Evolutionary conservation across 768 basidiomycete genomes (phyloP).

Genomic region (Leccinum obscurum): DNA sequence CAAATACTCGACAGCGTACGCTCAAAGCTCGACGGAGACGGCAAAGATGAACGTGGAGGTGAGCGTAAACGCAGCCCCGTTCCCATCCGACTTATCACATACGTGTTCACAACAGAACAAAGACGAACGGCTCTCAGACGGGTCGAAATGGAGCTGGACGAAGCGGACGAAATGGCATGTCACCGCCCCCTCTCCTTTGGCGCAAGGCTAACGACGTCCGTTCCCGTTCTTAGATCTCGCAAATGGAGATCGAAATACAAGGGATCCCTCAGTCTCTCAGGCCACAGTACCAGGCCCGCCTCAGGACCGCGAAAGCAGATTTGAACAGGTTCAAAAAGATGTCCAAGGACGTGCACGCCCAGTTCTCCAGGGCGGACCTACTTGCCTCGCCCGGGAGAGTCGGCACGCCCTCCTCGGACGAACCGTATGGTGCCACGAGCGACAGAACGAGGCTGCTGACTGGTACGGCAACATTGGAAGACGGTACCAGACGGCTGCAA

Average conservation of each 20-base stretch:
- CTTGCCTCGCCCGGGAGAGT: conserved; percentile 49
- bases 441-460: conserved; percentile 80
- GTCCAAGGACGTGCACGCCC: conserved; percentile 68
- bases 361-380: conserved; percentile 76
- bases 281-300: conserved; percentile 70
- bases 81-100: background rate
- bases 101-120: conserved; percentile 54
- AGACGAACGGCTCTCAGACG: conserved; percentile 77
- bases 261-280: conserved; percentile 88
- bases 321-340: conserved; percentile 80
- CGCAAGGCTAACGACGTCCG: conserved; percentile 4
- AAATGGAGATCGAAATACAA: conserved; percentile 99
- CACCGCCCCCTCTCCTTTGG: background rate
- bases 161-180: conserved; percentile 94
- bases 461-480: conserved; percentile 76
- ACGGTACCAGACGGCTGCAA: conserved; percentile 81
- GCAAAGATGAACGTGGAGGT: conserved; percentile 70
- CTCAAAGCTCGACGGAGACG: conserved; percentile 74
- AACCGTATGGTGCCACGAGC: conserved; percentile 69
- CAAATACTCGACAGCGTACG: conserved; percentile 75
- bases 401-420: conserved; percentile 58
- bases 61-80: conserved; percentile 26
- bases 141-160: conserved; percentile 94
- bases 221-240: conserved; percentile 67
- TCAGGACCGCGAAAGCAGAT: conserved; percentile 72